Percentiles rank a stretch among this genome's conserved stretches.
phyloP scores from a whole-genome alignment of 495 filamentous ascomycete species.

The Amphirosellinia nigrospora region DNA sequence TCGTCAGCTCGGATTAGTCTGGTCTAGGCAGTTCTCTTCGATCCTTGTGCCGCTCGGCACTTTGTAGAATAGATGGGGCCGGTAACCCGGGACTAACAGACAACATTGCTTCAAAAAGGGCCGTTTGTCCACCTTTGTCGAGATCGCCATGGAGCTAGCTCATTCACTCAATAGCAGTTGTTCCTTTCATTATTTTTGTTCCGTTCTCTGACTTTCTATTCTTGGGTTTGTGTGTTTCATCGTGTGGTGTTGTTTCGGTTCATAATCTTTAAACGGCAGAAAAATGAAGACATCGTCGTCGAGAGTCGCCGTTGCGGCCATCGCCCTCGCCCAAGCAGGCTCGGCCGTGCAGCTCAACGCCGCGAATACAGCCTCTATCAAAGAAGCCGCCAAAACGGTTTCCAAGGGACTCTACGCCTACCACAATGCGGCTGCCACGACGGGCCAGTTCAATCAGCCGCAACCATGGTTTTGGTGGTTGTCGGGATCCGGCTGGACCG shows the following conservation, averaged over 20 bases:
- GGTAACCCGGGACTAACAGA: background rate
- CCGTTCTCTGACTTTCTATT: background rate
- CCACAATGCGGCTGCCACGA: slow-evolving; percentile 68
- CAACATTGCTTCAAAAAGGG: slow-evolving; percentile 16
- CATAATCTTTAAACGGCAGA: background rate
- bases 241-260: slow-evolving; percentile 1
- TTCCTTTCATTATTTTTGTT: background rate
- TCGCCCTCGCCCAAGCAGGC: slow-evolving; percentile 23
- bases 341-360: slow-evolving; percentile 32
- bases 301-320: slow-evolving; percentile 17
- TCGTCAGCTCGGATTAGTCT: slow-evolving; percentile 28
- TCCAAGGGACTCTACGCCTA: slow-evolving; percentile 66
- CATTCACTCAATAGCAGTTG: slow-evolving; percentile 9
- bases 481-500: slow-evolving; percentile 74
- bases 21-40: slow-evolving; percentile 24
- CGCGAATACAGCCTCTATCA: slow-evolving; percentile 42
- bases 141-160: background rate
- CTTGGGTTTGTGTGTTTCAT: slow-evolving; percentile 10
- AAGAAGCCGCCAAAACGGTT: slow-evolving; percentile 48
- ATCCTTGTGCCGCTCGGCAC: slow-evolving; percentile 9
- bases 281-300: slow-evolving; percentile 35
- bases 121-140: slow-evolving; percentile 1
- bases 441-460: slow-evolving; percentile 68
- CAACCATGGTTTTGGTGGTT: slow-evolving; percentile 86
- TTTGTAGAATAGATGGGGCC: background rate